A percentile compares a stretch with the other conserved stretches of the same genome.
Evolutionary conservation across 805 yeast genomes (phyloP).

Genomic region (Ogataea degrootiae): DNA sequence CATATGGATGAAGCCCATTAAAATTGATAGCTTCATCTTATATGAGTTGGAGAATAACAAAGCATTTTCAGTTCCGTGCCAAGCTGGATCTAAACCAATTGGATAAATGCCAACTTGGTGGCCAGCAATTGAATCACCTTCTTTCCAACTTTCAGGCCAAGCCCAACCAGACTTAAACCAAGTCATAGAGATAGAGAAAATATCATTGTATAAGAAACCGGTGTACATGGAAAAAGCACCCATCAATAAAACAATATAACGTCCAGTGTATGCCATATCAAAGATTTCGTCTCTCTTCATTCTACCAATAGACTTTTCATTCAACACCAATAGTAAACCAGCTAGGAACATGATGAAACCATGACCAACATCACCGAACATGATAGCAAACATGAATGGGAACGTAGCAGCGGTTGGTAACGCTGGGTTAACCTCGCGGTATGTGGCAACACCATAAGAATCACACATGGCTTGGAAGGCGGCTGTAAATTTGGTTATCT

Average conservation of each 20-base stretch:
- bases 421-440: conserved; percentile 95
- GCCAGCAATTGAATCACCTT: conserved; percentile 69
- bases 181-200: conserved; percentile 88
- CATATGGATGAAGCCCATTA: conserved; percentile 96
- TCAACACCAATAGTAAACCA: conserved; percentile 63
- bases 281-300: conserved; percentile 86
- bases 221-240: conserved; percentile 94
- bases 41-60: conserved; percentile 89
- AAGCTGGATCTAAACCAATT: conserved; percentile 85
- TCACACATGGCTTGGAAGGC: conserved; percentile 94
- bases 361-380: conserved; percentile 99
- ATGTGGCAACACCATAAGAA: conserved; percentile 90
- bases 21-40: conserved; percentile 92
- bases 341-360: conserved; percentile 79
- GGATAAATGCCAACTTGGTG: conserved; percentile 64
- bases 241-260: conserved; percentile 88
- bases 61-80: conserved; percentile 97
- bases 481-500: conserved; percentile 88
- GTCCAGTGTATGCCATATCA: conserved; percentile 93
- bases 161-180: conserved; percentile 87
- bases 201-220: conserved; percentile 89
- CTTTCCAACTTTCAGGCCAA: conserved; percentile 75
- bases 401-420: conserved; percentile 91
- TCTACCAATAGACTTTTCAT: conserved; percentile 65
- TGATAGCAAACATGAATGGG: conserved; percentile 97